Conservation (phyloP, 164 flowering plant species). For the Kalanchoe fedtschenkoi region DNA sequence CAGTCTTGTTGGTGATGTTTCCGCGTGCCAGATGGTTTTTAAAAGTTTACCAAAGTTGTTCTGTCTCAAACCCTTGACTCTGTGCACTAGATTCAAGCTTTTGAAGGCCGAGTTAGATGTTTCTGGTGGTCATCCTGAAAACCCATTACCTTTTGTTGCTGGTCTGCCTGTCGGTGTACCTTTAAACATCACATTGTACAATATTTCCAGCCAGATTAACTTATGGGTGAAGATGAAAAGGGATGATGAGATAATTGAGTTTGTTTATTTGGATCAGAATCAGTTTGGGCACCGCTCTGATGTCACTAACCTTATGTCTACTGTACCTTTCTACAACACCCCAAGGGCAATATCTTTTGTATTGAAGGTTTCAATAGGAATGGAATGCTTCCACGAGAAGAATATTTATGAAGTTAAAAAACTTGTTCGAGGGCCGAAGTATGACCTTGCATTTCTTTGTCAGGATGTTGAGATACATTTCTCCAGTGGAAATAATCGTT, state of each 20-base stretch:
- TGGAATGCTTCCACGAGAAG: constrained; percentile 47
- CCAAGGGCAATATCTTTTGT: constrained; percentile 44
- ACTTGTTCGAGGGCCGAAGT: constrained; percentile 42
- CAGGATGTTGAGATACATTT: constrained; percentile 43
- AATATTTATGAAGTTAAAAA: constrained; percentile 7
- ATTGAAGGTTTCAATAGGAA: constrained; percentile 34
- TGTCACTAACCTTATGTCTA: constrained; percentile 25
- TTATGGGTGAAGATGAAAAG: constrained; percentile 51
- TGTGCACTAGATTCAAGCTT: constrained; percentile 24
- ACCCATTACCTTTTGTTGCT: constrained; percentile 49
- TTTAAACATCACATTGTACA: constrained; percentile 41
- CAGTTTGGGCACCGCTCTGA: constrained; percentile 19
- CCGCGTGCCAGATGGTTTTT: constrained; percentile 15
- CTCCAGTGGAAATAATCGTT: background rate
- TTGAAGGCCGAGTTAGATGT: constrained; percentile 41
- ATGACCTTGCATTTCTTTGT: constrained; percentile 38
- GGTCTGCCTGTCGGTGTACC: constrained; percentile 68
- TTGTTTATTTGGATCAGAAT: constrained; percentile 39
- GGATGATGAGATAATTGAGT: constrained; percentile 27
- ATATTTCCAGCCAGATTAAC: constrained; percentile 27
- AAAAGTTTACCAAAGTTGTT: constrained; percentile 27
- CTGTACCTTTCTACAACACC: constrained; percentile 45
- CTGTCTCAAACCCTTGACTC: constrained; percentile 27
- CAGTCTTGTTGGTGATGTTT: constrained; percentile 3
- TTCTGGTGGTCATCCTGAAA: constrained; percentile 39